Conservation (phyloP, 208 protist genomes). For the Leptomonas pyrrhocoris region DNA sequence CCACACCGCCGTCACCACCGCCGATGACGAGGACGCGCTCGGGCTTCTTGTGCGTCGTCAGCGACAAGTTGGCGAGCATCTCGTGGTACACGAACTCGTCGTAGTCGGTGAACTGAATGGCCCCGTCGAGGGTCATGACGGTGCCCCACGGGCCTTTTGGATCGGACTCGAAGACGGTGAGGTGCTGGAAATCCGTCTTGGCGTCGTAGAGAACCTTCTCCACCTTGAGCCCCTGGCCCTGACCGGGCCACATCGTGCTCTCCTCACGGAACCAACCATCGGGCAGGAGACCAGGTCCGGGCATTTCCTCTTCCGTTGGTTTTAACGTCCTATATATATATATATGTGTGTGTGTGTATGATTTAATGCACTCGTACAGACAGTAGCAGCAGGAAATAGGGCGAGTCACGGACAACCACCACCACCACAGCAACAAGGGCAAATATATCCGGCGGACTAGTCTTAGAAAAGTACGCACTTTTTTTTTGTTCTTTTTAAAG, state of each 20-base stretch:
- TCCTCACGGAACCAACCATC: constrained; percentile 93
- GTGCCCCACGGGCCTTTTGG: constrained; percentile 92
- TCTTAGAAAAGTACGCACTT: not conserved
- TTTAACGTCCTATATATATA: not conserved
- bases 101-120: constrained; percentile 96
- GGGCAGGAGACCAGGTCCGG: constrained; percentile 69
- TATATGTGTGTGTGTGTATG: too few relatives aligned
- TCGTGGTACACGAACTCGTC: constrained; percentile 99
- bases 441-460: too few relatives aligned
- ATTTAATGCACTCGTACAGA: not conserved
- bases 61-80: constrained; percentile 96
- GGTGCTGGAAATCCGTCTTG: constrained; percentile 84
- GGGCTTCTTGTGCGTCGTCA: constrained; percentile 90
- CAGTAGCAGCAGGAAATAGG: too few relatives aligned
- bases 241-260: constrained; percentile 88
- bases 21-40: constrained; percentile 97
- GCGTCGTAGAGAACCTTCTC: constrained; percentile 88
- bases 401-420: too few relatives aligned
- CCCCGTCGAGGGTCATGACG: constrained; percentile 97
- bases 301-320: constrained; percentile 31
- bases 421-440: too few relatives aligned
- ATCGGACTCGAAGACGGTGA: constrained; percentile 88
- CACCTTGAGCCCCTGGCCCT: constrained; percentile 87
- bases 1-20: constrained; percentile 97
- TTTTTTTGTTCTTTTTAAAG: constrained; percentile 2